phyloP scores from a whole-genome alignment of 2,329 filamentous ascomycete species.

The Penicillium polonicum region DNA sequence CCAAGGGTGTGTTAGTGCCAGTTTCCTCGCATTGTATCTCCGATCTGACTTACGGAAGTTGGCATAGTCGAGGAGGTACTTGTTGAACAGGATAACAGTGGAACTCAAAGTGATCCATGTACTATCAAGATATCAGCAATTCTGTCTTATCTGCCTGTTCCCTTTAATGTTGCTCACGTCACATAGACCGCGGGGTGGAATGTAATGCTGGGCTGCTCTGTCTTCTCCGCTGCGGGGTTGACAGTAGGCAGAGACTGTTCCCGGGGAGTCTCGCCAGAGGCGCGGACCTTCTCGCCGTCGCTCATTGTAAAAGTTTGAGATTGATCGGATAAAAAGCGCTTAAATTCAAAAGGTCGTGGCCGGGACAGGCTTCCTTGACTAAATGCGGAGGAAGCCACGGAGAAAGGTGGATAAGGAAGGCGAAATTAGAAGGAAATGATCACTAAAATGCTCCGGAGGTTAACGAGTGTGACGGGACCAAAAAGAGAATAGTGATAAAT shows the following conservation, averaged over 20 bases:
- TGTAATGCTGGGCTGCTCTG: conserved; percentile 58
- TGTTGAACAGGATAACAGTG: conserved; percentile 98
- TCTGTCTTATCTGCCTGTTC: background rate
- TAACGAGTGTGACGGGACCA: conserved; percentile 13
- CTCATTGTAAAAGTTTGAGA: conserved; percentile 52
- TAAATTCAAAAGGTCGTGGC: conserved; percentile 50
- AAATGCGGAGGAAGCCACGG: conserved; percentile 47
- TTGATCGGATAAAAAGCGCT: conserved; percentile 47
- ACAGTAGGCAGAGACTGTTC: conserved; percentile 69
- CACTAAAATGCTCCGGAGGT: conserved; percentile 15
- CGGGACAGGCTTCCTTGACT: conserved; percentile 43
- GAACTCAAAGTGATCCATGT: conserved; percentile 91
- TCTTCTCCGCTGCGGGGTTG: conserved; percentile 73
- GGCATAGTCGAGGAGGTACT: conserved; percentile 87
- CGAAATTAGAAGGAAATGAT: conserved; percentile 21
- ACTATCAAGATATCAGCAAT: conserved; percentile 49
- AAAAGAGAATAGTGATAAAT: conserved; percentile 10
- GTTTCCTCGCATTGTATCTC: background rate
- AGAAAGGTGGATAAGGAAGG: conserved; percentile 20
- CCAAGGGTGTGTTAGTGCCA: conserved; percentile 3
- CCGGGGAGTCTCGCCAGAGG: conserved; percentile 67
- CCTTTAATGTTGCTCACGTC: conserved; percentile 44
- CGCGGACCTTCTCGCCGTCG: conserved; percentile 77
- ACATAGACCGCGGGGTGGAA: conserved; percentile 88
- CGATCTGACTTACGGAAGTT: conserved; percentile 67